Conservation (phyloP, 1,284 basidiomycete species). For the Cryptococcus sp. region DNA sequence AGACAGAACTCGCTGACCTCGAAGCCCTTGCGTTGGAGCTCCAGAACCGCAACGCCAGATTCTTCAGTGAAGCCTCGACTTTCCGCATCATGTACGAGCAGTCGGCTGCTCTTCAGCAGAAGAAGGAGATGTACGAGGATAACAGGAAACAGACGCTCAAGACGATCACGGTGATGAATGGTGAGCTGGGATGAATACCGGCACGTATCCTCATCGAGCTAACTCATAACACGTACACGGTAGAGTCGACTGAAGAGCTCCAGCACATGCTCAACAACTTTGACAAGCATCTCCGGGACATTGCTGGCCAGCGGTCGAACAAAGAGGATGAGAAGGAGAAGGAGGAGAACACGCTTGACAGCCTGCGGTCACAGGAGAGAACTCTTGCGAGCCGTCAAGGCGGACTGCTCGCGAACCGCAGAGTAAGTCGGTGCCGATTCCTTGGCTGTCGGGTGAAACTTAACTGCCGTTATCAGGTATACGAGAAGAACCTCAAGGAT, state of each 20-base stretch:
- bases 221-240: not conserved
- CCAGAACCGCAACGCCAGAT: constrained; percentile 71
- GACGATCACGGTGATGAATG: constrained; percentile 63
- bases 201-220: not conserved
- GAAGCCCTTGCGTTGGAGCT: constrained; percentile 64
- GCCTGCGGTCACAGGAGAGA: constrained; percentile 33
- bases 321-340: constrained; percentile 36
- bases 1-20: constrained; percentile 70
- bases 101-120: constrained; percentile 65
- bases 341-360: constrained; percentile 38
- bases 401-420: constrained; percentile 38
- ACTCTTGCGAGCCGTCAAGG: constrained; percentile 37
- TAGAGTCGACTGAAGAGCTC: constrained; percentile 77
- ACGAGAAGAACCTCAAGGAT: constrained; percentile 67
- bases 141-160: constrained; percentile 61
- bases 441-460: not conserved
- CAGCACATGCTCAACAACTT: constrained; percentile 67
- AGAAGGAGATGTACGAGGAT: constrained; percentile 62
- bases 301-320: constrained; percentile 34
- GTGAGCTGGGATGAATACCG: constrained; percentile 50
- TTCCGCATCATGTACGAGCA: constrained; percentile 79
- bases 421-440: constrained; percentile 32
- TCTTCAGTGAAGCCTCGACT: constrained; percentile 76
- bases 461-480: constrained; percentile 58
- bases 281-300: constrained; percentile 53